These are phyloP conservation scores for Boletus chippewaensis DNA, from an alignment of 1,284 basidiomycete species.

Conservation along the genomic window DNA sequence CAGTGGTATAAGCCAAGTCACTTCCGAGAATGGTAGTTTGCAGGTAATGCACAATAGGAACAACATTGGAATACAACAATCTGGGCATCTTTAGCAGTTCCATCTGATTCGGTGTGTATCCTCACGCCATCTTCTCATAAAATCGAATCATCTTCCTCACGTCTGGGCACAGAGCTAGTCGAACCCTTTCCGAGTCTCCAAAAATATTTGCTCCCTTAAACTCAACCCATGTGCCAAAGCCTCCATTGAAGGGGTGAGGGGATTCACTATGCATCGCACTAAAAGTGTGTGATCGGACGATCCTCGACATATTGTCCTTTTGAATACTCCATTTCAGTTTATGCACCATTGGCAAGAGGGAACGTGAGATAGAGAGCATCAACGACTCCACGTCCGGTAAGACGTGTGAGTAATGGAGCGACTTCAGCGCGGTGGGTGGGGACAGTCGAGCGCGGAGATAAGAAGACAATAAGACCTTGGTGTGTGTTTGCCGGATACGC, in stretches of 20 bases:
- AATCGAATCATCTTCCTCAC: conserved; percentile 51
- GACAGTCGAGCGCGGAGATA: conserved; percentile 33
- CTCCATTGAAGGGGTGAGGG: conserved; percentile 23
- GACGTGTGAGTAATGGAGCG: conserved; percentile 34
- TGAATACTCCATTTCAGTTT: conserved; percentile 48
- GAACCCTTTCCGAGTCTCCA: conserved; percentile 53
- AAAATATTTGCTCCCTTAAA: conserved; percentile 42
- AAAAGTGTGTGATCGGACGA: conserved; percentile 38
- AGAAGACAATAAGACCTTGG: conserved; percentile 33
- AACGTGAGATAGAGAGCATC: conserved; percentile 34
- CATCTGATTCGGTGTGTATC: neutral
- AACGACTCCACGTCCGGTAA: conserved; percentile 38
- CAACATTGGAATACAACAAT: neutral
- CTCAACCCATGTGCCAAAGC: conserved; percentile 51
- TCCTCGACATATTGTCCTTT: conserved; percentile 48
- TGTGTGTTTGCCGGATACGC: conserved; percentile 36
- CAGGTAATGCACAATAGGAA: neutral
- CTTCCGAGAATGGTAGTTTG: conserved; percentile 8
- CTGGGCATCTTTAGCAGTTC: neutral
- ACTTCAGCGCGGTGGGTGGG: conserved; percentile 25
- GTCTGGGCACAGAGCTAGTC: conserved; percentile 61
- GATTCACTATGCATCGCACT: conserved; percentile 23
- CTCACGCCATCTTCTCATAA: conserved; percentile 44
- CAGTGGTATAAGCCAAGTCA: neutral
- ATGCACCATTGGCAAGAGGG: conserved; percentile 39